These are phyloP conservation scores for Limnanthes douglasii DNA, from an alignment of 345 rosid genomes.

Conservation along the genomic window DNA sequence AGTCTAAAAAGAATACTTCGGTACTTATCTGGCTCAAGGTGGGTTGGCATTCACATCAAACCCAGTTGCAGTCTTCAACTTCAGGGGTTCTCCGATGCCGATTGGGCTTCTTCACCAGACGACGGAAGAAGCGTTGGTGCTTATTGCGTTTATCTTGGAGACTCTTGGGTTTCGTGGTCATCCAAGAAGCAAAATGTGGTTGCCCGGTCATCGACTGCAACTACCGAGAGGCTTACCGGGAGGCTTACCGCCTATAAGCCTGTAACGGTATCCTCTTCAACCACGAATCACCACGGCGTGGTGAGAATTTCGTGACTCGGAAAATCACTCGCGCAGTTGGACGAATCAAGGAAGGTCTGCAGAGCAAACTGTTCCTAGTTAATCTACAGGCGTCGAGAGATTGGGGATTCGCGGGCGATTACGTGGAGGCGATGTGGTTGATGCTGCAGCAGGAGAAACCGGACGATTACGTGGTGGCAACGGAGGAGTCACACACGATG, in stretches of 20 bases:
- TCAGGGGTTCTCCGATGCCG: no score
- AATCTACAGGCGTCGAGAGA: conserved; percentile 74
- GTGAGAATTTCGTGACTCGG: conserved; percentile 80
- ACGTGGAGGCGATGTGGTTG: conserved; percentile 91
- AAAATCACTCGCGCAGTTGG: conserved; percentile 81
- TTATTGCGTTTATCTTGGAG: no score
- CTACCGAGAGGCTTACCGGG: no score
- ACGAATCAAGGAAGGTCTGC: conserved; percentile 64
- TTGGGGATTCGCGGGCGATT: conserved; percentile 91
- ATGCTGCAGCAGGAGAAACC: conserved; percentile 86
- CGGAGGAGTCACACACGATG: conserved; percentile 82
- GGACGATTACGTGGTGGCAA: conserved; percentile 76
- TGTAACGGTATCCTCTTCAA: conserved; percentile 87
- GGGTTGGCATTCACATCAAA: no score
- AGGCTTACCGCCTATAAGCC: conserved; percentile 71
- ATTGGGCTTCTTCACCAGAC: no score
- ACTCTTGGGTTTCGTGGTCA: no score
- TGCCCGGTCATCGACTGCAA: no score
- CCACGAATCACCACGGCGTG: conserved; percentile 79
- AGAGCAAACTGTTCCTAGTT: conserved; percentile 62
- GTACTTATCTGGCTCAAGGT: no score
- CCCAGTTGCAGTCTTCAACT: no score
- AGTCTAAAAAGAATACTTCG: no score
- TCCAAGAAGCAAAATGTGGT: no score
- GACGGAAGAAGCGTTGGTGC: no score